Conservation (phyloP, 345 rosid genomes). For the Gynandropsis gynandra region DNA sequence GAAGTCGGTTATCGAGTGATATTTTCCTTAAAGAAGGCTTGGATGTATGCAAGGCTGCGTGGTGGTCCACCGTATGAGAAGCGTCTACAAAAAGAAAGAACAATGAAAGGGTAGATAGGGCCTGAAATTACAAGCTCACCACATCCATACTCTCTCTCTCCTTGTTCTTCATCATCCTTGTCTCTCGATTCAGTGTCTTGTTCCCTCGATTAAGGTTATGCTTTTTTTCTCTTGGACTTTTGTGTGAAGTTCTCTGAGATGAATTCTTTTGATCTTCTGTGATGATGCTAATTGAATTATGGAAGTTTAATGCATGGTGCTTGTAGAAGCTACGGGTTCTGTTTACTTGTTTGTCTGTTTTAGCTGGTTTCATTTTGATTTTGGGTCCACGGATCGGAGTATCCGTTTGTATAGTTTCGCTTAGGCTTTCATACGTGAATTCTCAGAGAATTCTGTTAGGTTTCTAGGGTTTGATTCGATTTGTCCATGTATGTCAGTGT, state of each 20-base stretch:
- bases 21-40: not conserved
- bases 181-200: constrained; percentile 14
- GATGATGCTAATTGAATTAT: constrained; percentile 6
- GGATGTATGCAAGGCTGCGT: constrained; percentile 20
- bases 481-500: constrained; percentile 14
- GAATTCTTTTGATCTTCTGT: constrained; percentile 4
- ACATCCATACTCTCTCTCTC: constrained; percentile 25
- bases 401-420: too few relatives aligned
- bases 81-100: constrained; percentile 1
- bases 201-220: constrained; percentile 22
- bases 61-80: constrained; percentile 21
- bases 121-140: constrained; percentile 13
- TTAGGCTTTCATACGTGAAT: constrained; percentile 5
- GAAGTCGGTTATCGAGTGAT: constrained; percentile 23
- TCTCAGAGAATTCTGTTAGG: not conserved
- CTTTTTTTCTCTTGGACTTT: not conserved
- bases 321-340: constrained; percentile 21
- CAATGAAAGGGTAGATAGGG: constrained; percentile 23
- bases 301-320: constrained; percentile 9
- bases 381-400: not conserved
- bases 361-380: not conserved
- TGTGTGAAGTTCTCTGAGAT: not conserved
- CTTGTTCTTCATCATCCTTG: not conserved
- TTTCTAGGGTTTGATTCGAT: constrained; percentile 8
- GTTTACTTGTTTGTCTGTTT: constrained; percentile 7